Percentiles rank a stretch among this genome's conserved stretches.
phyloP scores from a whole-genome alignment of 768 basidiomycete species.

The Phaffia tasmanica region DNA sequence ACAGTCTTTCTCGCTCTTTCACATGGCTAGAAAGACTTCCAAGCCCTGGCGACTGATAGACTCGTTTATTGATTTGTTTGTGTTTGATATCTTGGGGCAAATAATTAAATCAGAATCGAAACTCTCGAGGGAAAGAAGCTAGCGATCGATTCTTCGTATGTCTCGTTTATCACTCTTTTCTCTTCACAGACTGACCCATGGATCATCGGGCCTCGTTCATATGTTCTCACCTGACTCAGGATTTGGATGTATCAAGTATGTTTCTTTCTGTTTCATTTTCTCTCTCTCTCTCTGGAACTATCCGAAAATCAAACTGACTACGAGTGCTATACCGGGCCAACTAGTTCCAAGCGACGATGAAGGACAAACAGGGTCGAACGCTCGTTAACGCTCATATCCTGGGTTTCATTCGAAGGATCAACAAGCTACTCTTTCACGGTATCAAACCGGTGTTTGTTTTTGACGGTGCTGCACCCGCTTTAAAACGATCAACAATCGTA shows the following conservation, averaged over 20 bases:
- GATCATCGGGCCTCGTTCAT: background rate
- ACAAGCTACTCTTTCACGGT: slow-evolving; percentile 90
- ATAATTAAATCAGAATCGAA: slow-evolving; percentile 70
- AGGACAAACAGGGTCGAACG: slow-evolving; percentile 85
- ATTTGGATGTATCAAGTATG: slow-evolving; percentile 90
- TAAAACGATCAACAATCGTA: slow-evolving; percentile 84
- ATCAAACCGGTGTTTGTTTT: slow-evolving; percentile 99
- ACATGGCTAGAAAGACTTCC: background rate
- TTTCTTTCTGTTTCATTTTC: background rate
- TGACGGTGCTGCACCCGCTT: slow-evolving; percentile 83
- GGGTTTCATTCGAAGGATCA: slow-evolving; percentile 62
- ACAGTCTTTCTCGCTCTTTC: slow-evolving; percentile 29
- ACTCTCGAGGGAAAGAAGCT: slow-evolving; percentile 87
- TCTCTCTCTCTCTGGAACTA: too few relatives aligned
- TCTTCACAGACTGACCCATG: background rate
- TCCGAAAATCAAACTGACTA: background rate
- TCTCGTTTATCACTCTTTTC: background rate
- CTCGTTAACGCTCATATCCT: slow-evolving; percentile 88
- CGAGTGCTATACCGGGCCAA: background rate
- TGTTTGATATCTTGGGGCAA: background rate
- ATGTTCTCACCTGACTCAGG: slow-evolving; percentile 1
- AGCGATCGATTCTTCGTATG: slow-evolving; percentile 85
- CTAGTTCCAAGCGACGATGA: slow-evolving; percentile 91
- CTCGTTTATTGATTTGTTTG: too few relatives aligned
- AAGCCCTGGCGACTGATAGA: too few relatives aligned